A percentile compares a stretch with the other conserved stretches of the same genome.
Conservation (phyloP, 805 yeast species). For the Zygoascus bituminiphila region DNA sequence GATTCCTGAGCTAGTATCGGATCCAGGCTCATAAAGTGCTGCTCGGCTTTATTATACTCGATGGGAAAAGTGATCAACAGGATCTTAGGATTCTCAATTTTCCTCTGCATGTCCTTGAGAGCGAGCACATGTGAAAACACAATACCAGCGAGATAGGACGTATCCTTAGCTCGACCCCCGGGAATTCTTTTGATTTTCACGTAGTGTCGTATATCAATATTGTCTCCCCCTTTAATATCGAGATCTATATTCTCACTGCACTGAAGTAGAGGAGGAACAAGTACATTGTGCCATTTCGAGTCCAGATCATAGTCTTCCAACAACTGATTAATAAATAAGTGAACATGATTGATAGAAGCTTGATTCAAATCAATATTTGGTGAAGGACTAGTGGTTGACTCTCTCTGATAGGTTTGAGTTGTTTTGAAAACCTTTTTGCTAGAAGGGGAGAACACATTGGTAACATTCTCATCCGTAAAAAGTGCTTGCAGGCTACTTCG, state of each 20-base stretch:
- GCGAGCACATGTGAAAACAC: conserved; percentile 81
- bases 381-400: conserved; percentile 1
- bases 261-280: conserved; percentile 44
- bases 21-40: conserved; percentile 72
- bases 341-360: conserved; percentile 26
- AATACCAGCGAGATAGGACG: conserved; percentile 63
- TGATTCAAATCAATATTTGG: conserved; percentile 24
- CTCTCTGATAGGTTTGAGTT: background rate
- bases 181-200: conserved; percentile 76
- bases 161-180: conserved; percentile 61
- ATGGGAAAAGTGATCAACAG: conserved; percentile 81
- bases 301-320: conserved; percentile 27
- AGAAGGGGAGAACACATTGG: background rate
- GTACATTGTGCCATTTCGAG: conserved; percentile 50
- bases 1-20: conserved; percentile 81
- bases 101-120: conserved; percentile 64
- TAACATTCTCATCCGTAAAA: background rate
- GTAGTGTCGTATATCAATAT: conserved; percentile 79
- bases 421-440: background rate
- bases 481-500: background rate
- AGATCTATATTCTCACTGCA: conserved; percentile 53
- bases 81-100: conserved; percentile 60
- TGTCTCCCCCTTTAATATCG: conserved; percentile 55
- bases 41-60: conserved; percentile 63
- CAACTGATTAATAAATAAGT: conserved; percentile 25